Evolutionary conservation across 805 yeast genomes (phyloP), one percentile per base, ranked within the genome.

Genomic region (Metschnikowia anglica): DNA sequence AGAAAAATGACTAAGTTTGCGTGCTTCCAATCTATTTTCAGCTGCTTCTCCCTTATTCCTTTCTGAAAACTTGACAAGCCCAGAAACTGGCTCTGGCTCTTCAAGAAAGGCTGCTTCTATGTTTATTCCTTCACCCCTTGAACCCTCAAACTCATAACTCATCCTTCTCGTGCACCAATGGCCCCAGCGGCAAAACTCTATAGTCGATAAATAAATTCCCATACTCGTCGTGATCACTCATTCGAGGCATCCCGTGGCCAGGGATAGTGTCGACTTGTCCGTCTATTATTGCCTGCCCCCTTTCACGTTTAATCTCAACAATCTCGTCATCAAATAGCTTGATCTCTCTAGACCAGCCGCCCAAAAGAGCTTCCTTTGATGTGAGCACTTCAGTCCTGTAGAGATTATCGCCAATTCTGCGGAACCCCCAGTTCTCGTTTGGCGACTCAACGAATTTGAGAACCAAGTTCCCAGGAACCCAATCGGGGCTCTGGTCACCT

Each of bases 181-280:
- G 13, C 9, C 55, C 52, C 28, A 37, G 39, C 1, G 56, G 54
- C 32, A 53, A 43, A 15, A 54, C 51, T 20, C 29, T 27, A 37
- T 50, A 54, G 33, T 54, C 58, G 25, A 60, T 49, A 32, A 31
- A 60, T 48, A 60, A 49, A 31, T 50, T 43, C 16, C 64, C 64
- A 30, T 37, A 48, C 37, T 68, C 75, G 36, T 74, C 80, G 17
- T 67, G 68, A 28, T 72, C 72, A 30, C 66, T 73, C 18, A 56
- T 52, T 4, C 71, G 48, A 2, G 98, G 98, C 97, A 93, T 88
- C 18, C 99, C 99, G 54, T 77, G 82, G 5, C 86, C 89, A 48
- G 72, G 66, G 25, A 91, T 51, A 2, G 73, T 62, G 61, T 93
- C 96, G 6, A 85, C 70, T 51, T 88, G 85, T 2, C 95, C 95